Evolutionary conservation across 169 alveolate genomes (phyloP), one percentile per base, ranked within the genome.

Genomic region (Theileria parva): DNA sequence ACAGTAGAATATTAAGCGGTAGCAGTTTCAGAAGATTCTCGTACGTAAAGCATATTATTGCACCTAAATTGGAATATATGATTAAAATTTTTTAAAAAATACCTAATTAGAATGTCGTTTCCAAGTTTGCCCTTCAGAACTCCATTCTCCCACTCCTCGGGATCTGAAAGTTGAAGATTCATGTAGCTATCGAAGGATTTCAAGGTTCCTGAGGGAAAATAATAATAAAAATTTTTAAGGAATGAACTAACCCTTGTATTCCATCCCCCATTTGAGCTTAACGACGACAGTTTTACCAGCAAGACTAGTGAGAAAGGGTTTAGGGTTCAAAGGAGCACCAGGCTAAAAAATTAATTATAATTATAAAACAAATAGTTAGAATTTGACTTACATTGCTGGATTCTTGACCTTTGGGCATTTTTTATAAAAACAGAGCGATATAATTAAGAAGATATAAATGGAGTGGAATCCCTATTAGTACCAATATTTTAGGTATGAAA

Each of bases 221-320:
- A 7, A 53, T 63, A 61, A 15, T 74, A 44, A 17, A 81, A 59
- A 85, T 65, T 69, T 30, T 64, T 67, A 11, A 86, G 78, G 55
- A 64, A 75, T 19, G 68, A 51, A 6, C 92, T 77, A 68, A 73
- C 99, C 99, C 80, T 95, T 96, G 83, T 96, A 96, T 69, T 94
- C 97, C 95, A 96, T 95, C 13, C 99, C 99, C 98, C 98, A 95
- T 91, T 95, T 95, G 34, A 96, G 92, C 86, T 94, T 93, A 60
- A 95, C 97, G 72, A 95, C 90, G 15, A 95, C 98, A 59, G 79
- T 86, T 79, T 94, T 94, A 28, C 96, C 96, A 19, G 96, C 88
- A 61, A 95, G 93, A 48, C 93, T 94, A 50, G 95, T 88, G 48
- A 95, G 90, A 88, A 96, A 96, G 28, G 99, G 98, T 88, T 95